Evolutionary conservation across 768 basidiomycete genomes (phyloP), one percentile per base, ranked within the genome.

Genomic region (Lyophyllum decastes): DNA sequence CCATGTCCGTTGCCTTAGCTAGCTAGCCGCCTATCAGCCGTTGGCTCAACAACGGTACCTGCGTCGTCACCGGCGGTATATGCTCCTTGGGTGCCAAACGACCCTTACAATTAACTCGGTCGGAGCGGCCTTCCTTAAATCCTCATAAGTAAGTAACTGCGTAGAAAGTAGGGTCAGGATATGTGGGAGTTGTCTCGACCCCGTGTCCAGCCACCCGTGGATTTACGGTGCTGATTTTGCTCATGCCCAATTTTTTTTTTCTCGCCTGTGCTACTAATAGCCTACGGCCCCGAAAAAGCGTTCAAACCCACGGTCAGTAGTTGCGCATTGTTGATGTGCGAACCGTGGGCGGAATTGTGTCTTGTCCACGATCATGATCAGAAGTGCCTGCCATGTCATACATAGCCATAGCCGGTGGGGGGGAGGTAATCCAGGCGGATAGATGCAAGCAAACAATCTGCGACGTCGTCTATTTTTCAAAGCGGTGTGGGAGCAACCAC

Each of bases 251-350:
- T n/a, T n/a, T n/a, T n/a, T n/a, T n/a, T 21, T 46, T 25, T 49
- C 22, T 38, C 35, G 35, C 7, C 46, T 14, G 33, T 48, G 5
- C 33, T 46, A 45, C 48, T 24, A 38, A 58, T 50, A 54, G 48
- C 26, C 25, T 57, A 26, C 56, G 60, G 60, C 30, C 44, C 56
- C 60, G 60, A 58, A 53, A 46, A 53, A 46, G 33, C 24, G 22
- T 48, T 22, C 49, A n/a, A n/a, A 34, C 35, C 35, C 35, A 11
- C 35, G 35, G 35, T 11, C 35, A 10, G 35, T n/a, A n/a, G 14
- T 38, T 7, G 35, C 6, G 35, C 35, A 17, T 12, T 38, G 16
- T 12, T 4, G 3, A 6, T 17, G 35, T 38, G 35, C 6, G 6
- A 12, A 38, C 16, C 4, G 14, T 6, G 16, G n/a, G n/a, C n/a